Percentiles rank a stretch among this genome's conserved stretches.
These are phyloP conservation scores for Microcera coccophila DNA, from an alignment of 2,329 filamentous ascomycete species.

Conservation along the genomic window DNA sequence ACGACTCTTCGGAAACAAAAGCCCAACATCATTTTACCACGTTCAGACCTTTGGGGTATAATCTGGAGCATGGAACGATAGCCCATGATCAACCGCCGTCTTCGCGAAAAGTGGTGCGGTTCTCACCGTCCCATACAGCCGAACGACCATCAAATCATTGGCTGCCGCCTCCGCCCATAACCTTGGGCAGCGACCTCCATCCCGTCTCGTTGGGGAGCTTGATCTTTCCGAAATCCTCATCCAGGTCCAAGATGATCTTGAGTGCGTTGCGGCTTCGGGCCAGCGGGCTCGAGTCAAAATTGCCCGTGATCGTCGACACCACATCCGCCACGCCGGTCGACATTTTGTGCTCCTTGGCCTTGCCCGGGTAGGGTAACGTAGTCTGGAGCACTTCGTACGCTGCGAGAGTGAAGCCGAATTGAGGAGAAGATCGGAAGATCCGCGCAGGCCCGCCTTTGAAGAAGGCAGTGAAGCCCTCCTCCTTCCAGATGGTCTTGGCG, in stretches of 20 bases:
- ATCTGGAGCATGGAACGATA: conserved; percentile 1
- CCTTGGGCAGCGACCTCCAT: conserved; percentile 51
- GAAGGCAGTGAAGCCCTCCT: conserved; percentile 94
- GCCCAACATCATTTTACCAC: too few relatives aligned
- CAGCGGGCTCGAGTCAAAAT: conserved; percentile 46
- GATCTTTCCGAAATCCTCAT: conserved; percentile 83
- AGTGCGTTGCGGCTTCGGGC: conserved; percentile 77
- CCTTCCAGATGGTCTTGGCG: conserved; percentile 75
- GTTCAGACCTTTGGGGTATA: too few relatives aligned
- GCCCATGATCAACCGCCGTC: conserved; percentile 17
- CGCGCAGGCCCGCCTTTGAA: conserved; percentile 97
- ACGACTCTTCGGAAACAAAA: too few relatives aligned
- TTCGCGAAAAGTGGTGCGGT: not conserved
- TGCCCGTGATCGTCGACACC: conserved; percentile 42
- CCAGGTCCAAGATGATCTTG: conserved; percentile 91
- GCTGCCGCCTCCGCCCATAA: conserved; percentile 42
- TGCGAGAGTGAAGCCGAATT: conserved; percentile 96
- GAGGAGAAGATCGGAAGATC: conserved; percentile 90
- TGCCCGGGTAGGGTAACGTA: conserved; percentile 68
- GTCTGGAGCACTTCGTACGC: conserved; percentile 90
- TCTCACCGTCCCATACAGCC: conserved; percentile 20
- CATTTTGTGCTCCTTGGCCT: conserved; percentile 48
- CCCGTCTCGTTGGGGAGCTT: conserved; percentile 53
- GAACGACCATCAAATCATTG: conserved; percentile 20
- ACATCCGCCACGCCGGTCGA: conserved; percentile 61